Evolutionary conservation across 768 basidiomycete species (phyloP), one percentile per base, ranked within the genome.

Genomic region (Mycena olivaceomarginata): DNA sequence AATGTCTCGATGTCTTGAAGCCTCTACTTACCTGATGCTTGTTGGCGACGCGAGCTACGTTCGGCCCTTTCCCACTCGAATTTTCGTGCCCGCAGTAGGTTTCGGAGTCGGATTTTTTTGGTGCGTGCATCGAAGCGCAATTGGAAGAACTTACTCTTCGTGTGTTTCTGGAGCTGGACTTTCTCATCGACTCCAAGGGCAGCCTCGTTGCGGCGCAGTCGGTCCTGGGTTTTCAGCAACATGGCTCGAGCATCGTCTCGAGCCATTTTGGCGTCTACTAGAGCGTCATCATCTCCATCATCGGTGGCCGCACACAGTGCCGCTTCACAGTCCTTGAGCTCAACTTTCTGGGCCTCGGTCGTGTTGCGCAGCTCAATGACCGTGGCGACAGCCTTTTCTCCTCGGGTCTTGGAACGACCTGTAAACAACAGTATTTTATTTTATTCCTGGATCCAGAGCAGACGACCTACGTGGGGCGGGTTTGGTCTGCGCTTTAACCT

Each of bases 61-160:
- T 85, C 79, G 0, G 83, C 43, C 15, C 72, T 48, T 11, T 84
- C 81, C 31, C 82, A 39, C 70, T 85, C 84, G 80, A 84, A 86
- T 72, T 85, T 86, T 4, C 77, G 66, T 16, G 80, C 64, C 5
- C 79, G 70, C 5, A 85, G 66, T 5, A 64, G 63, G 37, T 83
- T 78, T 0, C 79, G 77, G 1, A 85, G 72, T 7, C 80, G 51
- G 11, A 71, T 62, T 70, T 86, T 86, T n/a, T 84, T 18, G 9
- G 80, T 81, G 7, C 60, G 67, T 5, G 82, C 81, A 77, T 83
- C 81, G 75, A 84, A 75, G 0, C 76, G 78, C 20, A 76, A 31
- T 8, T 69, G 45, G 40, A 83, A 62, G 60, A 72, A 82, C 20
- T 80, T 74, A 73, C 67, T 78, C 8, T 73, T 73, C 12, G 65